Evolutionary conservation across 371 early-diverging fungal species (phyloP), one percentile per base, ranked within the genome.

Genomic region (Actinomucor elegans): DNA sequence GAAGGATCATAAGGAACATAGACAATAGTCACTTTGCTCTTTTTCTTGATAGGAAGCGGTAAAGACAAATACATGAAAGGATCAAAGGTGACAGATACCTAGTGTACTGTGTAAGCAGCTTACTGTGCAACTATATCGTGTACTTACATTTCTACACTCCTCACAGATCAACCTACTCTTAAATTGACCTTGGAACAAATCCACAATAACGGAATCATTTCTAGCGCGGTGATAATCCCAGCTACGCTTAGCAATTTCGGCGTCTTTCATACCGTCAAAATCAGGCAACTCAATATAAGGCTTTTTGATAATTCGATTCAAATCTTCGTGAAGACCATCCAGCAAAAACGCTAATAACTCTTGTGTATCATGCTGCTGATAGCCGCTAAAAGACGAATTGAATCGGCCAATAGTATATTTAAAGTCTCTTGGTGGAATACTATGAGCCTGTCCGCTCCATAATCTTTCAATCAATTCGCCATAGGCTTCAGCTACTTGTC

Each of bases 121-220:
- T n/a, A n/a, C n/a, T n/a, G n/a, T n/a, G n/a, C 40, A 18, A 11
- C 8, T 38, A 9, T 38, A 1, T 21, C 18, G 18, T 21, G 33
- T 21, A 5, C n/a, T 11, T 40, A 74, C 76, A 66, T 86, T 80
- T 7, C 62, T 43, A 52, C 92, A 91, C 11, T 67, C 80, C 17
- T 73, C 59, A 58, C 96, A 96, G 21, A 83, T 75, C 24, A 93
- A 69, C 1, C 84, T 83, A 26, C 85, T 84, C 59, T 87, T 90
- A 61, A 87, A 87, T 61, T 91, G 88, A 1, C 91, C 93, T 61
- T 92, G 92, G 59, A 94, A 94, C 9, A 89, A 62, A 59, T 91
- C 90, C 3, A 89, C 86, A 61, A 93, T 77, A 43, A 88, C 67
- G 6, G 88, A 87, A 53, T 84, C 82, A 55, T 88, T 87, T 38